Percentiles rank a stretch among this genome's conserved stretches.
These are phyloP conservation scores for Apiospora koreana DNA, from an alignment of 2,329 filamentous ascomycete genomes.

Conservation along the genomic window DNA sequence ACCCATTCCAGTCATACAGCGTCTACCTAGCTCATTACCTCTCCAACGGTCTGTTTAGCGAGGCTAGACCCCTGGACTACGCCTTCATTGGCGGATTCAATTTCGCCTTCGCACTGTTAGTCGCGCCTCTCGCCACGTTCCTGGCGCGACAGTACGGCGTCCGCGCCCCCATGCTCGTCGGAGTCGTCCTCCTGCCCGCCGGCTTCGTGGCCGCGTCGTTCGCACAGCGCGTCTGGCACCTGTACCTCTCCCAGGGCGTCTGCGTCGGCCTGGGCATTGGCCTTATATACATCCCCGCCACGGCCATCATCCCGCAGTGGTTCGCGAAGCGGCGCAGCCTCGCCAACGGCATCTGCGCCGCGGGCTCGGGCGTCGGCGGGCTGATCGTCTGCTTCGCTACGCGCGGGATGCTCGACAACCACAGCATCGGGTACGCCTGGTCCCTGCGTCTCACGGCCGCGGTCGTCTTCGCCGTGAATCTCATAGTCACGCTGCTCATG, in stretches of 20 bases:
- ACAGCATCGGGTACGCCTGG: slow-evolving; percentile 56
- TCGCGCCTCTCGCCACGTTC: slow-evolving; percentile 41
- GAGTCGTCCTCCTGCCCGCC: slow-evolving; percentile 51
- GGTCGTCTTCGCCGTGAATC: slow-evolving; percentile 51
- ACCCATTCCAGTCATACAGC: slow-evolving; percentile 42
- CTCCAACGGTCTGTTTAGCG: slow-evolving; percentile 49
- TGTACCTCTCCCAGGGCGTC: slow-evolving; percentile 60
- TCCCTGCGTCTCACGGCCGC: slow-evolving; percentile 62
- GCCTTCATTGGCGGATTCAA: slow-evolving; percentile 62
- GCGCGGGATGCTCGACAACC: slow-evolving; percentile 55
- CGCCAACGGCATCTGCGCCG: slow-evolving; percentile 60
- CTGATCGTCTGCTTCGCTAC: slow-evolving; percentile 59
- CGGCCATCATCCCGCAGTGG: slow-evolving; percentile 62
- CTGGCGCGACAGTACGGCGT: slow-evolving; percentile 31
- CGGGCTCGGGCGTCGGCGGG: slow-evolving; percentile 61
- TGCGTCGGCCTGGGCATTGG: slow-evolving; percentile 64
- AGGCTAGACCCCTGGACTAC: slow-evolving; percentile 54
- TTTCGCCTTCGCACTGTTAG: slow-evolving; percentile 43
- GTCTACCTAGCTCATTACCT: slow-evolving; percentile 62
- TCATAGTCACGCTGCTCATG: slow-evolving; percentile 54
- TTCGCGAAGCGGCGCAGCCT: slow-evolving; percentile 59
- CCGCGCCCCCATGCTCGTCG: slow-evolving; percentile 46
- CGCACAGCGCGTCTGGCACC: slow-evolving; percentile 54
- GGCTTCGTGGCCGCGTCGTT: slow-evolving; percentile 56
- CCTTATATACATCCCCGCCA: slow-evolving; percentile 56